A percentile compares a stretch with the other conserved stretches of the same genome.
phyloP scores from a whole-genome alignment of 2,329 filamentous ascomycete genomes.

The Pseudocercospora fuligena region DNA sequence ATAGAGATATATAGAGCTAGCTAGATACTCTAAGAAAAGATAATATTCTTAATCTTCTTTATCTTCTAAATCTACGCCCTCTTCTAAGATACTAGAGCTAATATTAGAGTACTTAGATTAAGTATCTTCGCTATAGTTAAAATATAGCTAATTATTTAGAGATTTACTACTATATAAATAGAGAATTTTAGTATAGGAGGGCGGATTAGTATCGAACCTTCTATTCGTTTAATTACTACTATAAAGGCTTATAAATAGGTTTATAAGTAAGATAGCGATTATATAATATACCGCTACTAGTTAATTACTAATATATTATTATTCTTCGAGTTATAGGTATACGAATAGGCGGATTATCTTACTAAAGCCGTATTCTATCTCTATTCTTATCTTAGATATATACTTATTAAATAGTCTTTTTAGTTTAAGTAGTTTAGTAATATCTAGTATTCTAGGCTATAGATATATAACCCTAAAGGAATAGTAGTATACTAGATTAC shows the following conservation, averaged over 20 bases:
- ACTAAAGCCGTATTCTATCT: background rate
- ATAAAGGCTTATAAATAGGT: background rate
- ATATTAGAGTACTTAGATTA: background rate
- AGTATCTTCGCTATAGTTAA: background rate
- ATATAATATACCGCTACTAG: background rate
- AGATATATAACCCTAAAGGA: background rate
- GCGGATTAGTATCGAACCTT: background rate
- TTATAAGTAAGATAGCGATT: background rate
- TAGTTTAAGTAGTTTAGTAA: background rate
- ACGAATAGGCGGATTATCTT: background rate
- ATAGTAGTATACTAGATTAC: background rate
- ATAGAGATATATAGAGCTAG: background rate
- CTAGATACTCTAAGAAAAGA: background rate
- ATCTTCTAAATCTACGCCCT: background rate
- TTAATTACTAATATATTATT: background rate
- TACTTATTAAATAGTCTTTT: background rate
- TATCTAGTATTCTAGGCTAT: background rate
- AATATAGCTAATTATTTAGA: background rate
- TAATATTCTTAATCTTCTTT: background rate
- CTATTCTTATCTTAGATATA: background rate
- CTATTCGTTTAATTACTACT: background rate
- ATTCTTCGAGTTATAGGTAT: background rate
- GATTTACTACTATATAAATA: background rate
- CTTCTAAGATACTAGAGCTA: background rate
- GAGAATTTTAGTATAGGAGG: background rate